Base-by-base conservation (phyloP, 2,329 filamentous ascomycete species). In the Paradendryphiella salina region DNA sequence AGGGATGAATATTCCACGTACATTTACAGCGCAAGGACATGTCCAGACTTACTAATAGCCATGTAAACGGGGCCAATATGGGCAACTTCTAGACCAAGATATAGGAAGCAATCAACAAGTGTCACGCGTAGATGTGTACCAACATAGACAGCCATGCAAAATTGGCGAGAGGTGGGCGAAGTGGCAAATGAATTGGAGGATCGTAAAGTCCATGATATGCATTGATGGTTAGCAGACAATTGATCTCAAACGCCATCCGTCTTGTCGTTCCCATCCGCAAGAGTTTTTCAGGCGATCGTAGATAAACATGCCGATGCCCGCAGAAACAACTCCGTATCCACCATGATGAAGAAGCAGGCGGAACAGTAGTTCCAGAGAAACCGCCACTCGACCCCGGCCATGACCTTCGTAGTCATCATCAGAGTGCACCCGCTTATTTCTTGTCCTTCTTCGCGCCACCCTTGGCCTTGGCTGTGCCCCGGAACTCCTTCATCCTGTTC, bases 401-500 rank as follows among this genome's bases (percentile, higher is more conserved):
- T 61, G 61, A 64, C 63, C 50, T 63, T 65, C 52, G 55, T 65
- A 56, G 59, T 61, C 60, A 60, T 64, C 63, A 50, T 64, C 56
- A 69, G 45, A 53, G 54, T 53, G 56, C 57, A 65, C 52, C 59
- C 67, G 69, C 61, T 72, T 75, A 75, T 73, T 74, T 83, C 80
- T 79, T 90, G 88, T 96, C 96, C 86, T 95, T 94, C 80, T 88
- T 85, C 83, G 87, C 86, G 77, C 87, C 87, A 79, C 91, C 91
- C 90, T 96, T 96, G 84, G 87, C 86, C 90, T 99, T 99, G 75
- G 91, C 93, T 73, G 90, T 96, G 78, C 94, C 94, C 72, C 94
- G 89, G 79, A 96, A 88, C 77, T 93, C 94, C 91, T 99, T 97
- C 82, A 89, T 86, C 80, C 93, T 87, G 90, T 99, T 99, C 90